Evolutionary conservation across 441 rosid genomes (phyloP).

Genomic region (Syzygium malaccense): DNA sequence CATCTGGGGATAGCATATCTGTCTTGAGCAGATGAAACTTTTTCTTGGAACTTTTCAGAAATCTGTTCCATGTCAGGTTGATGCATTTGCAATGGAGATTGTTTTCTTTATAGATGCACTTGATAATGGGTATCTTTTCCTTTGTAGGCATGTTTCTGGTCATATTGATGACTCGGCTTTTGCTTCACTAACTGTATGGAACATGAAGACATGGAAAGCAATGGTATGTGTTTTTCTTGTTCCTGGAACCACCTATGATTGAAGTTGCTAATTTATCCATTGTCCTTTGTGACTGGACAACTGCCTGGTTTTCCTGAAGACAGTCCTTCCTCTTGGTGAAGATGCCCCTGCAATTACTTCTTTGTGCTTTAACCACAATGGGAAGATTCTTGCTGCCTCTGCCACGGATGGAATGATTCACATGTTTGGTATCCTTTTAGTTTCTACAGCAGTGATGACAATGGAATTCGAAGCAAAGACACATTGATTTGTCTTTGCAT

Average conservation of each 20-base stretch:
- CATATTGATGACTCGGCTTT: conserved; percentile 36
- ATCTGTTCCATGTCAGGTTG: background rate
- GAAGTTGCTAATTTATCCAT: conserved; percentile 3
- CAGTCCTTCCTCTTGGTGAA: conserved; percentile 77
- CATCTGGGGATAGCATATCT: background rate
- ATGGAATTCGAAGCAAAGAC: background rate
- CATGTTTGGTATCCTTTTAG: conserved; percentile 75
- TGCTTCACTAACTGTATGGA: conserved; percentile 72
- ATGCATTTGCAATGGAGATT: background rate
- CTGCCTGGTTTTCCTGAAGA: conserved; percentile 40
- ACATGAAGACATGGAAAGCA: conserved; percentile 72
- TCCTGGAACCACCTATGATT: background rate
- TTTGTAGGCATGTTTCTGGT: conserved; percentile 37
- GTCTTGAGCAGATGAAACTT: background rate
- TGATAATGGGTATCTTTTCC: background rate
- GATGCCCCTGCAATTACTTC: conserved; percentile 80
- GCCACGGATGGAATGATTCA: conserved; percentile 82
- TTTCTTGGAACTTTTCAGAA: background rate
- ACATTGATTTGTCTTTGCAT: background rate
- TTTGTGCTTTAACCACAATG: conserved; percentile 66
- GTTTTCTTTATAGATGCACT: background rate
- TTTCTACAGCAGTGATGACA: background rate
- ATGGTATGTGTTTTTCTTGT: conserved; percentile 43
- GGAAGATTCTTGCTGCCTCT: conserved; percentile 70
- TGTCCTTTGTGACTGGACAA: conserved; percentile 21